Evolutionary conservation across 352 stramenopile species (phyloP), one percentile per base, ranked within the genome.

Genomic region (Phytophthora europaea): DNA sequence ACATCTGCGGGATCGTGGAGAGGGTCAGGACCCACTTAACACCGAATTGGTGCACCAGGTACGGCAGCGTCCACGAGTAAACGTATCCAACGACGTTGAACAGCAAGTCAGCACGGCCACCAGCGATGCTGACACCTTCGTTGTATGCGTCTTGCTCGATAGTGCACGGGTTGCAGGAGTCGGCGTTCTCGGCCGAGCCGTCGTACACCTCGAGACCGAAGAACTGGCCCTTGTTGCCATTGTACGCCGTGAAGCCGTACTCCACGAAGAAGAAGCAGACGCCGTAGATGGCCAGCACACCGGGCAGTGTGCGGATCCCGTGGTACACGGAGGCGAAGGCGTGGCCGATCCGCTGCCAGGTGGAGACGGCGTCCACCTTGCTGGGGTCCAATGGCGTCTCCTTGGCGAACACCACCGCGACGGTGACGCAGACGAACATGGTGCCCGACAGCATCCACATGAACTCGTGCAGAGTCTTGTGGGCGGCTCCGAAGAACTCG

Each of bases 211-310:
- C 77, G 15, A 88, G 47, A 7, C 83, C 83, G 43, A 89, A 90
- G 67, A 89, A 90, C 60, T 88, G 79, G 3, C 83, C 81, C 61
- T 90, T 90, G 68, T 82, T 84, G 47, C 81, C 77, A 63, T 87
- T 88, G 75, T 90, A 90, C 15, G 83, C 74, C 15, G 81, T 88
- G 75, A 75, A 88, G 5, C 81, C 81, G 52, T 88, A 90, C 45
- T 77, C 60, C 5, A 84, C 62, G 62, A 80, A 80, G 62, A 87
- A 83, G 57, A 88, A 78, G 54, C 78, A 71, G 18, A 83, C 53
- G 0, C 65, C 40, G 66, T 84, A 90, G 8, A 79, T 40, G 3
- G 66, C 62, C 0, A 90, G 70, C 7, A 75, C 64, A 15, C 52
- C 38, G 13, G 81, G 80, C 6, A 90, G 76, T 15, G 74, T 73